Evolutionary conservation across 768 basidiomycete genomes (phyloP), one percentile per base, ranked within the genome.

Genomic region (Macrolepiota fuliginosa): DNA sequence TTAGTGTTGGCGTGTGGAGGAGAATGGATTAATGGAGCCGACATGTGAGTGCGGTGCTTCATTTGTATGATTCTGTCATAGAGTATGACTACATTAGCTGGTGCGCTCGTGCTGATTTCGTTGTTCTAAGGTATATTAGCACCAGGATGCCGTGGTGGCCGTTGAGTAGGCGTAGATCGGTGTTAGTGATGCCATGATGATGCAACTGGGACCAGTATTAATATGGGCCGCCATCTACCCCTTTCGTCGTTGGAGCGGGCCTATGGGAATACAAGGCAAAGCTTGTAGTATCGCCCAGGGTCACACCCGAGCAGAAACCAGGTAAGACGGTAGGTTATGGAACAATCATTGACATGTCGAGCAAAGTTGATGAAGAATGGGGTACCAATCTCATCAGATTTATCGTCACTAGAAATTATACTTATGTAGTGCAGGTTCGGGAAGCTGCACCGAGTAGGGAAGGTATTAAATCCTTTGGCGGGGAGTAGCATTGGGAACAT

Each of bases 401-500:
- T 2, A 19, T 15, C 3, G 42, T 56, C 27, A 57, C 19, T 35
- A 22, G 45, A 36, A 47, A 12, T 25, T 35, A 29, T 22, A 57
- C 32, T 56, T n/a, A 36, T 11, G 22, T 46, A 35, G 45, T 13
- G 32, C 10, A n/a, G 29, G 6, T 11, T 32, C 35, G n/a, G 45
- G 22, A 22, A 49, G 29, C 29, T 46, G 32, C 56, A 57, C 56
- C 56, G 56, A 57, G 56, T 57, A 57, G 36, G 56, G 56, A 46
- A 57, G 29, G 56, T 32, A 39, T 49, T 32, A 32, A 13, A 19
- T 45, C 19, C 42, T 45, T 22, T 45, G 42, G 19, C 7, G 19
- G 15, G 42, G 19, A 12, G 42, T 45, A 19, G 42, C 17, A 19
- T 45, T n/a, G 42, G n/a, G 19, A 45, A 10, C n/a, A n/a, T 45